Base-by-base conservation (phyloP, 2,329 filamentous ascomycete genomes). In the Rugonectria rugulosa region DNA sequence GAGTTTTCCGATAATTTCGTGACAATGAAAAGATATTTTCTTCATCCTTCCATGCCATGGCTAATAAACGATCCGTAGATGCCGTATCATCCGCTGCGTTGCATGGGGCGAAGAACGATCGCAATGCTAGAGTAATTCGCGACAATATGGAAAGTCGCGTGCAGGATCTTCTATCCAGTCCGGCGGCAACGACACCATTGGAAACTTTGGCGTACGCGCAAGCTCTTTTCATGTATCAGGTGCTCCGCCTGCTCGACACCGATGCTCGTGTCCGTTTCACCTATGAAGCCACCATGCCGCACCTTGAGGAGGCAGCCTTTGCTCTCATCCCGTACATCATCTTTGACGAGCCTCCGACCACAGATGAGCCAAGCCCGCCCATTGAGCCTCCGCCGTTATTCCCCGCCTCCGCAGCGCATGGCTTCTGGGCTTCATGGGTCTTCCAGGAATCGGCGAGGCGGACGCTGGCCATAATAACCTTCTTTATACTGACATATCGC, bases 141-240 rank as follows among this genome's bases (percentile, higher is more conserved):
- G 45, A 48, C 6, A 48, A 48, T 17, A 48, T 48, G 21, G 45
- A 48, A 19, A 21, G 45, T 48, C 45, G 45, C 23, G 45, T 48
- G 32, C 45, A 48, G 34, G 45, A 48, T 40, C 45, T 48, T 24
- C 45, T 48, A 29, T 48, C 45, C 8, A 23, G 45, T 24, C 45
- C 45, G 12, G 23, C 45, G 4, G 9, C 29, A 46, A 26, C 43
- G n/a, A 37, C 37, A 12, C 26, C 46, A n/a, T 27, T 50, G 7
- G 46, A 50, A 11, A 19, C 27, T 17, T 42, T 50, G 27, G 46
- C 46, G n/a, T 41, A 41, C n/a, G 46, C 37, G 14, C 46, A 50
- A 19, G 46, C 46, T 40, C 37, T 50, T n/a, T 42, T 50, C 27
- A 32, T 42, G 17, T 50, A 50, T 42, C 46, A 50, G n/a, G 26